Base-by-base conservation (phyloP, 164 flowering plant genomes). In the Cinnamomum chago region DNA sequence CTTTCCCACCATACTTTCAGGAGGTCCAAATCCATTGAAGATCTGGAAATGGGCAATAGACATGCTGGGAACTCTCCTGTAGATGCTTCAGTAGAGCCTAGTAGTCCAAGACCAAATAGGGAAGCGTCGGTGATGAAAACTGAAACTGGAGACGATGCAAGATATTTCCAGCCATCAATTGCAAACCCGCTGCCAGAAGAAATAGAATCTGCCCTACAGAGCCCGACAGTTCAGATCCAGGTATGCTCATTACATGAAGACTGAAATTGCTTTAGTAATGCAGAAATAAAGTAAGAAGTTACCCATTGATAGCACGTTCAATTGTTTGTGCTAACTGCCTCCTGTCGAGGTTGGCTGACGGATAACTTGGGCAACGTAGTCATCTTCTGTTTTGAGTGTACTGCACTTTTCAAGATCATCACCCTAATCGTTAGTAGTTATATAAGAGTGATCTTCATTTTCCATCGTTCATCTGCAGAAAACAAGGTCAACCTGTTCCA, bases 1-100 rank as follows among this genome's bases (percentile, higher is more conserved):
- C 68, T 73, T 11, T 70, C 64, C 3, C 62, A 68, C 13, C 81
- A 77, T 50, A 75, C 78, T 7, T 83, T 80, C 73, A 75, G 71
- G 47, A 66, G 30, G 18, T 15, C 7, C 28, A 7, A 66, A 22
- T 13, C 40, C 7, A 66, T 15, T 66, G 33, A 27, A 25, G 50
- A 22, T 25, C 22, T 66, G 6, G 20, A 3, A 17, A 30, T 27
- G 47, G 33, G 6, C 47, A 3, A 10, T 27, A 30, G 69, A 55
- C 60, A 20, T 12, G 7, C 20, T 20, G 60, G n/a, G 60, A 5
- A 3, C n/a, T 15, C 60, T 55, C 17, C 20, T 55, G n/a, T 55
- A 15, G 60, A 17, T 55, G 60, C 60, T 14, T 55, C n/a, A 3
- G 60, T 3, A 20, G 60, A 20, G 60, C 60, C 60, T 55, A 55